Conservation (phyloP, 1,139 yeast species). For the Scheffersomyces titani region DNA sequence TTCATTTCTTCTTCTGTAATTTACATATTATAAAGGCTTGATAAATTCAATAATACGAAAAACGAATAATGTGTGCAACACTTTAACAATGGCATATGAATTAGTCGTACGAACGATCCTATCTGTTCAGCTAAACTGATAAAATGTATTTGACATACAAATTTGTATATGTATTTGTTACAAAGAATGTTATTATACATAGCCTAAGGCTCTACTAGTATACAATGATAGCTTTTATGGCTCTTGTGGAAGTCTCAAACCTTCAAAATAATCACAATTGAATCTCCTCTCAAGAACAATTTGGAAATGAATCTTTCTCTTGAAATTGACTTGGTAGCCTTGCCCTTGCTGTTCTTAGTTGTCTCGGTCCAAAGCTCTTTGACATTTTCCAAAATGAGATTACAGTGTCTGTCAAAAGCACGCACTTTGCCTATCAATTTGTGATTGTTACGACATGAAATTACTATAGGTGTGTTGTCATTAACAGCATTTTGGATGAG, state of each 20-base stretch:
- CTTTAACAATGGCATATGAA: too few relatives aligned
- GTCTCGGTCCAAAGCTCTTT: slow-evolving; percentile 88
- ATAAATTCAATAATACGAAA: too few relatives aligned
- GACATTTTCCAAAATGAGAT: slow-evolving; percentile 88
- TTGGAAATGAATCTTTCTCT: slow-evolving; percentile 87
- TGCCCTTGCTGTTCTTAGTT: slow-evolving; percentile 64
- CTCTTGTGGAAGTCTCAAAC: slow-evolving; percentile 18
- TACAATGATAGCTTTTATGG: neutral
- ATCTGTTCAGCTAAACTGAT: too few relatives aligned
- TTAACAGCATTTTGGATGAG: slow-evolving; percentile 79
- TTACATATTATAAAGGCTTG: neutral
- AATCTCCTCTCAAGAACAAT: slow-evolving; percentile 92
- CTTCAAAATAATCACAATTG: slow-evolving; percentile 81
- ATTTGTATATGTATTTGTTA: neutral
- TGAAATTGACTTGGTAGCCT: slow-evolving; percentile 66
- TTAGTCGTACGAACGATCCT: too few relatives aligned
- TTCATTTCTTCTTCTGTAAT: neutral
- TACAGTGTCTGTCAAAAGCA: slow-evolving; percentile 95
- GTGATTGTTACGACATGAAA: slow-evolving; percentile 90
- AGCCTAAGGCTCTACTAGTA: neutral
- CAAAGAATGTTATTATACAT: neutral
- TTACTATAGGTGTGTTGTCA: slow-evolving; percentile 73
- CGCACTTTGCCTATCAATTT: slow-evolving; percentile 86
- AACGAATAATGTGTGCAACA: neutral
- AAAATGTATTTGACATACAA: neutral